Conservation (phyloP, 192 early-diverging fungal genomes). For the Umbelopsis sp. region DNA sequence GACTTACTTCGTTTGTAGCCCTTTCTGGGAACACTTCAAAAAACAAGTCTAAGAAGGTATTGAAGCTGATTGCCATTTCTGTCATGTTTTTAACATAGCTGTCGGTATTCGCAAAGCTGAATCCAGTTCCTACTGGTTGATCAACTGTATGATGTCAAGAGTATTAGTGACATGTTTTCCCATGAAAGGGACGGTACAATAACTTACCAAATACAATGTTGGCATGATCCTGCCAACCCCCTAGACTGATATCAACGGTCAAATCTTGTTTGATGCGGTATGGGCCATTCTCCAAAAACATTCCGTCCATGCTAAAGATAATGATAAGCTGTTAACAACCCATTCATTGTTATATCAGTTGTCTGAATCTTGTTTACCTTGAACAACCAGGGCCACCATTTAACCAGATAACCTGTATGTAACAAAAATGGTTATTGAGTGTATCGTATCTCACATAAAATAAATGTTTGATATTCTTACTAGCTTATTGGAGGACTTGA, state of each 20-base stretch:
- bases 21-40: conserved; percentile 52
- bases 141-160: conserved; percentile 46
- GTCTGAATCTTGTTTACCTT: conserved; percentile 10
- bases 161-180: not conserved
- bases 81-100: conserved; percentile 38
- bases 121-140: conserved; percentile 66
- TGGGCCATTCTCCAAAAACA: conserved; percentile 65
- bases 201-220: conserved; percentile 57
- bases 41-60: conserved; percentile 52
- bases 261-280: conserved; percentile 47
- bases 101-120: conserved; percentile 48
- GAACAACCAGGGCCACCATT: conserved; percentile 58
- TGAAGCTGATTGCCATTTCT: conserved; percentile 54
- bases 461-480: conserved; percentile 23
- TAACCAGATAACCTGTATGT: conserved; percentile 59
- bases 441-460: too few species aligned
- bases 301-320: conserved; percentile 58
- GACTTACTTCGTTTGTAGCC: conserved; percentile 42
- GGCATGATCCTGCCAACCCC: conserved; percentile 63
- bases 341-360: not conserved
- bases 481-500: conserved; percentile 36
- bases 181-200: not conserved
- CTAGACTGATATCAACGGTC: conserved; percentile 40
- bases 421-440: too few species aligned
- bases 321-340: not conserved